phyloP scores from a whole-genome alignment of 129 eudicot species.

The Helianthus tuberosus region DNA sequence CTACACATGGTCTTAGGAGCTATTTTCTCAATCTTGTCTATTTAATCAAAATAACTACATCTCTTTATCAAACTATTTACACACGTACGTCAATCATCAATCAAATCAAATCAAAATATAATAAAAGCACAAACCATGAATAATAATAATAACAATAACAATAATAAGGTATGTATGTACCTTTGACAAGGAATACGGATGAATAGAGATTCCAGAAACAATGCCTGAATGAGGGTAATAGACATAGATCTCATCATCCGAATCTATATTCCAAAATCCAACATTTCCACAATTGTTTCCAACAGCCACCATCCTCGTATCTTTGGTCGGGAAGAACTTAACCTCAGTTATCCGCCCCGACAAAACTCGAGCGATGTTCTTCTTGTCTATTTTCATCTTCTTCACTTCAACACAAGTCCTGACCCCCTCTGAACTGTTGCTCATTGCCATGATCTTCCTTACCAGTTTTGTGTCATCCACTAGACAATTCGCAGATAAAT shows the following conservation, averaged over 20 bases:
- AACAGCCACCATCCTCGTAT: conserved; percentile 55
- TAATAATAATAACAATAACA: no score
- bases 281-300: conserved; percentile 68
- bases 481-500: background rate
- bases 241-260: conserved; percentile 49
- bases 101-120: no score
- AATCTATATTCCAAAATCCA: conserved; percentile 71
- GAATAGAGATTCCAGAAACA: conserved; percentile 57
- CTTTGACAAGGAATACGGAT: conserved; percentile 62
- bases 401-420: conserved; percentile 34
- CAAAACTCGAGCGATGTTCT: conserved; percentile 58
- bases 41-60: no score
- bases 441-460: background rate
- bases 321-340: conserved; percentile 52
- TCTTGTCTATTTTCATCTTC: conserved; percentile 41
- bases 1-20: no score
- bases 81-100: no score
- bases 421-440: background rate
- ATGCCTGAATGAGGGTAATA: conserved; percentile 60
- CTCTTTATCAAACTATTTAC: no score
- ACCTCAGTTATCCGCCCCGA: conserved; percentile 49
- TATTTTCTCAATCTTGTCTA: no score
- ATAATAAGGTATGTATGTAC: background rate
- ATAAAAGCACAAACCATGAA: no score
- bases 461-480: background rate